Percentiles rank a stretch among this genome's conserved stretches.
phyloP scores from a whole-genome alignment of 345 rosid species.

The Hibiscus mutabilis region DNA sequence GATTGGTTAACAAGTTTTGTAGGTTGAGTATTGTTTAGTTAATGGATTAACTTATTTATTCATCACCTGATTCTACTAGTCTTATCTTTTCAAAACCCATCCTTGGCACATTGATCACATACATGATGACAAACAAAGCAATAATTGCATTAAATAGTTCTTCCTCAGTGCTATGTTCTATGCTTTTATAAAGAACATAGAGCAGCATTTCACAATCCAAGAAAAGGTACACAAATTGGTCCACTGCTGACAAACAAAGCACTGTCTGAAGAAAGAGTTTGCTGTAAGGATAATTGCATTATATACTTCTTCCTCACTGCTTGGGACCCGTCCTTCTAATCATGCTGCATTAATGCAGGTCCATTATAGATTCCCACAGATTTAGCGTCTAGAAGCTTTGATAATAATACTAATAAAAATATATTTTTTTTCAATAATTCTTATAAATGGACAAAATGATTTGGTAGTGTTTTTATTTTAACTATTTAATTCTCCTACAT shows the following conservation, averaged over 20 bases:
- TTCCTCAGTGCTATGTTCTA: no score
- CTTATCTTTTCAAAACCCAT: no score
- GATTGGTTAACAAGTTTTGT: no score
- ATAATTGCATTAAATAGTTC: background rate
- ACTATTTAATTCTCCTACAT: no score
- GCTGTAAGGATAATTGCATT: background rate
- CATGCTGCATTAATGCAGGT: background rate
- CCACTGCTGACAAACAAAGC: slow-evolving; percentile 18
- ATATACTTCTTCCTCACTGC: background rate
- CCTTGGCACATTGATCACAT: no score
- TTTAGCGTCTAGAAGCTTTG: background rate
- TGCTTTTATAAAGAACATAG: background rate
- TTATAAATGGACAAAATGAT: background rate
- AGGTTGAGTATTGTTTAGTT: no score
- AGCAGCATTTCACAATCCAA: slow-evolving; percentile 22
- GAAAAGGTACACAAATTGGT: slow-evolving; percentile 17
- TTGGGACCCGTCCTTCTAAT: background rate
- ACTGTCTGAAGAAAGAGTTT: background rate
- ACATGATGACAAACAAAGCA: no score
- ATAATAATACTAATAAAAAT: background rate
- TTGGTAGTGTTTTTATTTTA: background rate
- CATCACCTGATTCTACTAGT: no score
- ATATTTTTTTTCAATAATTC: background rate
- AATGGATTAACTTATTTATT: no score
- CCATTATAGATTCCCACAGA: background rate